phyloP scores from a whole-genome alignment of 1,284 basidiomycete genomes.

The Rhodotorula mucilaginosa region DNA sequence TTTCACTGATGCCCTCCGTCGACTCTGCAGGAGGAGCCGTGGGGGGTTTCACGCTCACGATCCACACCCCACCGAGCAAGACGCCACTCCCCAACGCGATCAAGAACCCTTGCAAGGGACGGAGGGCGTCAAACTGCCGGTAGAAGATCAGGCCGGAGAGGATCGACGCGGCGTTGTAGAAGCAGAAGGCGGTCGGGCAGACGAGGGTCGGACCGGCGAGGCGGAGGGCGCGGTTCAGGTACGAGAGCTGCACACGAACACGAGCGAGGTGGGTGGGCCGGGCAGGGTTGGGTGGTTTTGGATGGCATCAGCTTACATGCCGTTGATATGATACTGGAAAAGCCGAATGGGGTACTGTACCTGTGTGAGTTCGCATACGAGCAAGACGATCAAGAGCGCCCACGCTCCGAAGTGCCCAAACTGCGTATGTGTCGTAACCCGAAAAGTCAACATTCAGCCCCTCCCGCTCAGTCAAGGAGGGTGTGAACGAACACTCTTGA shows the following conservation, averaged over 20 bases:
- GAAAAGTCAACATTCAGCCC: not conserved
- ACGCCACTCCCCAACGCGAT: constrained; percentile 76
- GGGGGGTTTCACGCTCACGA: constrained; percentile 57
- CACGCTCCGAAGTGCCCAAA: constrained; percentile 58
- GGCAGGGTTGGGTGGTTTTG: too few species aligned
- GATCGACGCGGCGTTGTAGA: constrained; percentile 90
- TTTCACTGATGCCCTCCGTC: not conserved
- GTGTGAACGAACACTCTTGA: too few species aligned
- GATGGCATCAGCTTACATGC: too few species aligned
- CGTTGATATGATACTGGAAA: not conserved
- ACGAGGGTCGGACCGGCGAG: constrained; percentile 84
- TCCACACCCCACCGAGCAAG: constrained; percentile 84
- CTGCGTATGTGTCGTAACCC: not conserved
- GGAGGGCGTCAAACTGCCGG: constrained; percentile 75
- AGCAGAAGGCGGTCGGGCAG: constrained; percentile 92
- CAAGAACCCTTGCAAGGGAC: constrained; percentile 65
- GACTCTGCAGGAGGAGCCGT: not conserved
- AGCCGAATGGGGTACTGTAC: constrained; percentile 38
- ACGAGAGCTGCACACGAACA: constrained; percentile 64
- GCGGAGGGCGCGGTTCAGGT: constrained; percentile 83
- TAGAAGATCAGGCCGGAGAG: constrained; percentile 68
- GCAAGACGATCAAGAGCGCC: constrained; percentile 68
- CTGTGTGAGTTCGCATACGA: constrained; percentile 70
- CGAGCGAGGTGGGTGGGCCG: not conserved
- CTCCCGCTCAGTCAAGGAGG: too few species aligned